Evolutionary conservation across 139 green algal genomes (phyloP).

Genomic region (Zygnema circumcarinatum): DNA sequence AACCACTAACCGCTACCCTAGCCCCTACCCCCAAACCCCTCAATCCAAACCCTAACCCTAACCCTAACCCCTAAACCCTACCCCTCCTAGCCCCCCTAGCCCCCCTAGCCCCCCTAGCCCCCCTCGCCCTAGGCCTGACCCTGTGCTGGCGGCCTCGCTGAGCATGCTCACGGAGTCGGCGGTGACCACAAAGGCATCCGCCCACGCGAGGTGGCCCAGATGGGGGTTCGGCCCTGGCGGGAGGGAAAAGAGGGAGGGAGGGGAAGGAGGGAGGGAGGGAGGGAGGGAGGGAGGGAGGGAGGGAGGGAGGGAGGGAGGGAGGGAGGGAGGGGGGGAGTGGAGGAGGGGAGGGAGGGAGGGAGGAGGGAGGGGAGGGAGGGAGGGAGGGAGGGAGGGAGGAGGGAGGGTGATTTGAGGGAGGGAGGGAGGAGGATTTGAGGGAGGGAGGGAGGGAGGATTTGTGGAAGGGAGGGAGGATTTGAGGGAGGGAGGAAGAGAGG

Average conservation of each 20-base stretch:
- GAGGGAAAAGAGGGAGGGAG: neutral
- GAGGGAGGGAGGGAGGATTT: neutral
- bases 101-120: too few species aligned
- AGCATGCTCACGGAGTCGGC: slow-evolving; percentile 61
- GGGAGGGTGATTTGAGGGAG: neutral
- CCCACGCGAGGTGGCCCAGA: slow-evolving; percentile 57
- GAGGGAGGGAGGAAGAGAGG: neutral
- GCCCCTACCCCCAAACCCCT: too few species aligned
- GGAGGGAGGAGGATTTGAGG: neutral
- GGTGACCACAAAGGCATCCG: slow-evolving; percentile 52
- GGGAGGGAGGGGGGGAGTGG: neutral
- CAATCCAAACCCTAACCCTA: too few species aligned
- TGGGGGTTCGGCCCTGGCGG: slow-evolving; percentile 55
- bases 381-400: neutral
- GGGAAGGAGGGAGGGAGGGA: neutral
- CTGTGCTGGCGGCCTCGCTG: slow-evolving; percentile 59
- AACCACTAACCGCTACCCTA: too few species aligned
- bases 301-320: neutral
- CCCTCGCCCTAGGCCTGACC: too few species aligned
- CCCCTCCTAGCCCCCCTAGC: too few species aligned
- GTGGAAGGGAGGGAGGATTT: neutral
- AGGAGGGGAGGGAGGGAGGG: neutral
- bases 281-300: neutral
- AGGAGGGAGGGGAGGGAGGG: neutral
- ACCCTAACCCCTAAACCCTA: too few species aligned